Evolutionary conservation across 2,329 filamentous ascomycete species (phyloP).

Genomic region (Penicillium occitanis): DNA sequence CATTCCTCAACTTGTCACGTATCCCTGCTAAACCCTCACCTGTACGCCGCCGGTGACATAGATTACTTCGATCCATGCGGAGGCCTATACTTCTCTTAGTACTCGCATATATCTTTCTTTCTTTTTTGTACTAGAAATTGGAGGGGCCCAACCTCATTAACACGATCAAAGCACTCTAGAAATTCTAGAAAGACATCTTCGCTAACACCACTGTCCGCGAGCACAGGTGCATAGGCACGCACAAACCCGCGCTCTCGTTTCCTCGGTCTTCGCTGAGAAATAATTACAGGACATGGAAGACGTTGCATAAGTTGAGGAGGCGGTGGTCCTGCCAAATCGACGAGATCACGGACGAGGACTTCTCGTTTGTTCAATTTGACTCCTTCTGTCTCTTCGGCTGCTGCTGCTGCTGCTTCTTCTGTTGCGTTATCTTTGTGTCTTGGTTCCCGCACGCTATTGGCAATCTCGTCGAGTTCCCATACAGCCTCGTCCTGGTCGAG

Average conservation of each 20-base stretch:
- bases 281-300: constrained; percentile 35
- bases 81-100: neutral
- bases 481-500: neutral
- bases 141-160: neutral
- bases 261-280: constrained; percentile 41
- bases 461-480: neutral
- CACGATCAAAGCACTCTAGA: constrained; percentile 30
- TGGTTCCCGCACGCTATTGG: neutral
- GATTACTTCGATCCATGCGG: constrained; percentile 10
- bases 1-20: neutral
- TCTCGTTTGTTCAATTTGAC: neutral
- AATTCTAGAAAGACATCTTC: constrained; percentile 41
- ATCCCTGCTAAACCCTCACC: neutral
- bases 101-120: neutral
- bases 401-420: neutral
- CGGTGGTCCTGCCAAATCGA: neutral
- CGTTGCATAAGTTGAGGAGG: constrained; percentile 17
- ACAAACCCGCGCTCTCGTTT: constrained; percentile 39
- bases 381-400: neutral
- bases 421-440: neutral
- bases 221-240: constrained; percentile 40
- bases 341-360: neutral
- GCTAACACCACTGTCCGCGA: constrained; percentile 36
- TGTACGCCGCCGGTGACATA: neutral
- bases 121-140: neutral